These are phyloP conservation scores for Pichia heedii DNA, from an alignment of 805 yeast genomes.

Conservation along the genomic window DNA sequence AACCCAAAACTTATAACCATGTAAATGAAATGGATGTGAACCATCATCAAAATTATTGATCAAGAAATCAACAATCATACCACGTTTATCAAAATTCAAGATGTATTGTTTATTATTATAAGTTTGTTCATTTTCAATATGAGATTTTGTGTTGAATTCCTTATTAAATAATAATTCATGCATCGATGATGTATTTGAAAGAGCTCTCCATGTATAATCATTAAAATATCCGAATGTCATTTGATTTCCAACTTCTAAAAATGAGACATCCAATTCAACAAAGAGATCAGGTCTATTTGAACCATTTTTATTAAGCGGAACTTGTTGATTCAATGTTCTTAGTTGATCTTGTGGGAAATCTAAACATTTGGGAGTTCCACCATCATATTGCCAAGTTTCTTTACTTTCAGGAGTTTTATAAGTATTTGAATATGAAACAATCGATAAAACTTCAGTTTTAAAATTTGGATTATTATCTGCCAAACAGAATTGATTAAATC, in stretches of 20 bases:
- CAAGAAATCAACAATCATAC: slow-evolving; percentile 60
- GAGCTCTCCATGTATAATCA: slow-evolving; percentile 14
- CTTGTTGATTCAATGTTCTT: slow-evolving; percentile 10
- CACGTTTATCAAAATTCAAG: slow-evolving; percentile 62
- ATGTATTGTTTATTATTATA: slow-evolving; percentile 37
- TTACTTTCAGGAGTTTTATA: slow-evolving; percentile 43
- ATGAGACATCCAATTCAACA: slow-evolving; percentile 11
- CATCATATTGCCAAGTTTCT: slow-evolving; percentile 22
- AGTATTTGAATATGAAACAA: slow-evolving; percentile 8
- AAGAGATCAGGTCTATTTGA: slow-evolving; percentile 10
- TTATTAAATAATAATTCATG: slow-evolving; percentile 64
- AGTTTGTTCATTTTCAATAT: slow-evolving; percentile 31
- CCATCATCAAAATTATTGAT: slow-evolving; percentile 79
- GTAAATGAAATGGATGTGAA: slow-evolving; percentile 88
- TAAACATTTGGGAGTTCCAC: slow-evolving; percentile 13
- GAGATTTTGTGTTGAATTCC: slow-evolving; percentile 46
- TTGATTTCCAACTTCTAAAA: slow-evolving; percentile 9
- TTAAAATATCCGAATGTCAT: slow-evolving; percentile 14
- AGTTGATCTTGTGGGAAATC: slow-evolving; percentile 13
- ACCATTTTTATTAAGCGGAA: slow-evolving; percentile 10
- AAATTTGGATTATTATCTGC: slow-evolving; percentile 11
- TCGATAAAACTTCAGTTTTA: slow-evolving; percentile 14
- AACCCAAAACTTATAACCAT: slow-evolving; percentile 80
- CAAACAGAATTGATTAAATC: slow-evolving; percentile 16
- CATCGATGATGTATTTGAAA: slow-evolving; percentile 77